Percentiles rank a stretch among this genome's conserved stretches.
Conservation (phyloP, 345 rosid genomes). For the Salix exigua region DNA sequence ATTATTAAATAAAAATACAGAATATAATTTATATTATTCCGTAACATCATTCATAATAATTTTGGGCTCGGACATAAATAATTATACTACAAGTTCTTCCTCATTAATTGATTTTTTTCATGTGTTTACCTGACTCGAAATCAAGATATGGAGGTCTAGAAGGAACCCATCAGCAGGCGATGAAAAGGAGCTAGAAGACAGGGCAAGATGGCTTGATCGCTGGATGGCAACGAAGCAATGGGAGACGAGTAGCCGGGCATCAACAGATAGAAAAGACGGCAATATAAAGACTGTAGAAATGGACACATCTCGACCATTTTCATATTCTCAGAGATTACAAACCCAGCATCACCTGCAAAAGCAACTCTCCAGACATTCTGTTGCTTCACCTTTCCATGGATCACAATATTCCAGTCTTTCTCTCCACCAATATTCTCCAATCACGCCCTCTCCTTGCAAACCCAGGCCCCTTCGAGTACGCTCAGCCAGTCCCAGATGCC, state of each 20-base stretch:
- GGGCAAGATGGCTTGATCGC: conserved; percentile 70
- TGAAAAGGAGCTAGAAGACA: conserved; percentile 46
- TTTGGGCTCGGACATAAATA: background rate
- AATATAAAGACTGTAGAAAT: conserved; percentile 50
- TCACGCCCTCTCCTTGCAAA: conserved; percentile 64
- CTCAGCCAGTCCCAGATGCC: conserved; percentile 62
- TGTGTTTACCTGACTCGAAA: background rate
- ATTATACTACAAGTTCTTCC: background rate
- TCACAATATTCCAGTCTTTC: conserved; percentile 12
- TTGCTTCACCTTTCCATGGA: conserved; percentile 7
- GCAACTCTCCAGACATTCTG: background rate
- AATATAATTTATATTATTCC: no score
- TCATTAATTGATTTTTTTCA: background rate
- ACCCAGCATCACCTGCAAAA: background rate
- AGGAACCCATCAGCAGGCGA: conserved; percentile 59
- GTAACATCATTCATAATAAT: no score
- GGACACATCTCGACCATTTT: conserved; percentile 32
- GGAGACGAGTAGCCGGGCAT: conserved; percentile 45
- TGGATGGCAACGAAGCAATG: conserved; percentile 82
- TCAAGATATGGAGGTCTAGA: conserved; percentile 57
- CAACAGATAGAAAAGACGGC: conserved; percentile 41
- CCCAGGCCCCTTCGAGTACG: conserved; percentile 46
- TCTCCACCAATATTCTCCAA: conserved; percentile 29
- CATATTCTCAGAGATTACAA: background rate
- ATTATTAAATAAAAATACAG: no score